Evolutionary conservation across 805 yeast genomes (phyloP).

Genomic region (Yarrowia keelungensis): DNA sequence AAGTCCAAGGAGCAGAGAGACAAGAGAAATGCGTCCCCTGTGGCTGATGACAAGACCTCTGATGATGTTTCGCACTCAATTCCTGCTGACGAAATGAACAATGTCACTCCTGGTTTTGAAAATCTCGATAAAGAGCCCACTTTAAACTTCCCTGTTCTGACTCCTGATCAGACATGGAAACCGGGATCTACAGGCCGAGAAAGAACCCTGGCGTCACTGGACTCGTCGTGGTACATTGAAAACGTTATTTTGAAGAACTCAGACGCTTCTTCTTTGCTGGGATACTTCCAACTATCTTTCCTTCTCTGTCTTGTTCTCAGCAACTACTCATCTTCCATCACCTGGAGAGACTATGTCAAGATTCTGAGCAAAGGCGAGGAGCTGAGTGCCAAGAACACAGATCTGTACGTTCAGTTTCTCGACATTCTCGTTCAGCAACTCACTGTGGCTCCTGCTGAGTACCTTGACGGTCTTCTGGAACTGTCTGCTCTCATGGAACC

Average conservation of each 20-base stretch:
- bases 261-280: conserved; percentile 50
- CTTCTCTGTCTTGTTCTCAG: conserved; percentile 61
- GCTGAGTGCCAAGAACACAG: conserved; percentile 45
- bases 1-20: conserved; percentile 47
- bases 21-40: background rate
- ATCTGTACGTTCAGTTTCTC: conserved; percentile 51
- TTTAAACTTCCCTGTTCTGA: conserved; percentile 48
- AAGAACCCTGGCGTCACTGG: conserved; percentile 61
- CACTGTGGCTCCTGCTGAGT: conserved; percentile 54
- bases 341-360: conserved; percentile 64
- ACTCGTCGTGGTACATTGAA: conserved; percentile 66
- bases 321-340: conserved; percentile 67
- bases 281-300: conserved; percentile 64
- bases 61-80: background rate
- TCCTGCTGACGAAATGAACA: background rate
- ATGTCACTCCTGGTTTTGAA: conserved; percentile 13
- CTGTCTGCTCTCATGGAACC: conserved; percentile 43
- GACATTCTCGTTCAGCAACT: conserved; percentile 52
- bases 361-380: conserved; percentile 53
- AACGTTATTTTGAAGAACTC: conserved; percentile 49
- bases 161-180: conserved; percentile 49
- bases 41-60: background rate
- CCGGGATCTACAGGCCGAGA: conserved; percentile 52
- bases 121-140: conserved; percentile 4
- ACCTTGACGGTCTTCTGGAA: conserved; percentile 51